Conservation (phyloP, 2,329 filamentous ascomycete genomes). For the Stachybotrys chartarum region DNA sequence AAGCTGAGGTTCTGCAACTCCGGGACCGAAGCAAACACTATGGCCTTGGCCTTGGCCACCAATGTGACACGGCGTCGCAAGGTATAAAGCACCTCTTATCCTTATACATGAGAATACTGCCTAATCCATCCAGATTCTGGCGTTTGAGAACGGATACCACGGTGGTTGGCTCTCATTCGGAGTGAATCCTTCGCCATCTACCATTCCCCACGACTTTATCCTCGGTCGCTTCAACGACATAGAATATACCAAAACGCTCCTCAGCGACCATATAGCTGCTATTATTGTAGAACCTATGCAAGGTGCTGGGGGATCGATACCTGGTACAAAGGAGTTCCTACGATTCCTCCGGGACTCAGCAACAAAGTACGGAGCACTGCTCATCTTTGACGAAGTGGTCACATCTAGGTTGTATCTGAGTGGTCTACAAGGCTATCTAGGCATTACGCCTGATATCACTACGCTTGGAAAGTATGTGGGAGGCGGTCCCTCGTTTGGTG, state of each 20-base stretch:
- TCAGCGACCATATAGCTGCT: conserved; percentile 44
- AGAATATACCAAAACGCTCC: conserved; percentile 25
- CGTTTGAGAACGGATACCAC: conserved; percentile 38
- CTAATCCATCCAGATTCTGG: conserved; percentile 43
- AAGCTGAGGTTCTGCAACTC: conserved; percentile 56
- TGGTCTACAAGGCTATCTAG: conserved; percentile 37
- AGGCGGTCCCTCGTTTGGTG: conserved; percentile 59
- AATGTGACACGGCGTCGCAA: too few species aligned
- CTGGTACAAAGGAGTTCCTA: conserved; percentile 44
- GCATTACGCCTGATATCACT: conserved; percentile 51
- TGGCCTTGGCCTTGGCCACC: conserved; percentile 47
- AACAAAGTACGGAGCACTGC: conserved; percentile 39
- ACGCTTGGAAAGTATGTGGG: conserved; percentile 62
- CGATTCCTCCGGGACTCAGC: conserved; percentile 39
- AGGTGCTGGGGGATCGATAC: conserved; percentile 52
- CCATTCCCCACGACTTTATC: too few species aligned
- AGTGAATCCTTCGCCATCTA: too few species aligned
- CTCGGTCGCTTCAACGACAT: too few species aligned
- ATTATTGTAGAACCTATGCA: conserved; percentile 63
- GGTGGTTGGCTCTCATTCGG: conserved; percentile 28
- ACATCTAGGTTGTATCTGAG: conserved; percentile 49
- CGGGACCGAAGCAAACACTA: conserved; percentile 58
- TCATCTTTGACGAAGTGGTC: conserved; percentile 69
- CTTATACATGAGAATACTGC: too few species aligned
- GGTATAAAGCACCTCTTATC: too few species aligned